Evolutionary conservation across 495 filamentous ascomycete genomes (phyloP).

Genomic region (Aeminium ludgeri): DNA sequence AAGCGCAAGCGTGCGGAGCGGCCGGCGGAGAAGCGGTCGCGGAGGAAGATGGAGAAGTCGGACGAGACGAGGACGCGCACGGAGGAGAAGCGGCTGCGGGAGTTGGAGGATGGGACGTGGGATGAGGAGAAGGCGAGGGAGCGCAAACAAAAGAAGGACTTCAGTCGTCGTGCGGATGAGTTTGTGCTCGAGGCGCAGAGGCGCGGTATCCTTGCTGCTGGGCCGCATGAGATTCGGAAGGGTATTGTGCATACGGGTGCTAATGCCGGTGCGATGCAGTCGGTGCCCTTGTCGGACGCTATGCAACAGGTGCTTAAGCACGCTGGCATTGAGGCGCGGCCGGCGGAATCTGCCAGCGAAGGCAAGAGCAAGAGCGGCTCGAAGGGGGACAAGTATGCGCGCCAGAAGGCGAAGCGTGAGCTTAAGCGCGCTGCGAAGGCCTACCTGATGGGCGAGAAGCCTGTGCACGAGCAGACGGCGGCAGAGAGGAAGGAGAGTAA

Average conservation of each 20-base stretch:
- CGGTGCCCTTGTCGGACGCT: not conserved
- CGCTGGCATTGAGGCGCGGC: not conserved
- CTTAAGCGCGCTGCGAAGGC: constrained; percentile 9
- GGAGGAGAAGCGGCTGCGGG: constrained; percentile 2
- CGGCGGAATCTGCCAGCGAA: not conserved
- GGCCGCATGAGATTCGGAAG: constrained; percentile 1
- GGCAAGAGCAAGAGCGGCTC: not conserved
- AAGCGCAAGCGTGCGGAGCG: constrained; percentile 7
- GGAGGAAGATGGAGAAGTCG: constrained; percentile 4
- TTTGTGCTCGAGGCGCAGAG: constrained; percentile 1
- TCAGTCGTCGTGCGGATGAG: not conserved
- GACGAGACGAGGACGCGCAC: not conserved
- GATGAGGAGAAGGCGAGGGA: not conserved
- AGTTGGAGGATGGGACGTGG: not conserved
- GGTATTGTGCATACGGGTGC: constrained; percentile 2
- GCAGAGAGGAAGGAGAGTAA: constrained; percentile 7
- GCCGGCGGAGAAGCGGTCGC: constrained; percentile 1
- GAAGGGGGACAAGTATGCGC: constrained; percentile 7
- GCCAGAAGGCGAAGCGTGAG: constrained; percentile 6
- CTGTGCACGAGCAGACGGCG: constrained; percentile 1
- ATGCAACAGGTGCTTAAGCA: constrained; percentile 1
- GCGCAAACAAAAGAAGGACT: not conserved
- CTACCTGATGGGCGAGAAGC: constrained; percentile 1
- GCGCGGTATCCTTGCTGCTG: not conserved
- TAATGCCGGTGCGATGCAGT: not conserved